Evolutionary conservation across 805 yeast genomes (phyloP), one percentile per base, ranked within the genome.

Genomic region (Metschnikowia similis): DNA sequence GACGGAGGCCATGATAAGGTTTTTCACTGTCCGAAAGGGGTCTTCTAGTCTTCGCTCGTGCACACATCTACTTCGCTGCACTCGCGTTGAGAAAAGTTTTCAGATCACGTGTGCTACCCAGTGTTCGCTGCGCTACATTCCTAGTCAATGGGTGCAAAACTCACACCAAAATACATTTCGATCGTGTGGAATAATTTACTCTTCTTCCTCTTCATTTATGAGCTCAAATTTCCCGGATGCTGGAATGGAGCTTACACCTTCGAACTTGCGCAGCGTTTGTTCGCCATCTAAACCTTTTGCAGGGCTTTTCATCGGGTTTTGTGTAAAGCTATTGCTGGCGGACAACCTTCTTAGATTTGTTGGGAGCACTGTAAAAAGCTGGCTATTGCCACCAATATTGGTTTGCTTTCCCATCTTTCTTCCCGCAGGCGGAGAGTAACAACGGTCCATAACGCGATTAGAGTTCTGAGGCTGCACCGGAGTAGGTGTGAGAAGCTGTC

Each of bases 1-100:
- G 49, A 72, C 77, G 37, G 77, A 70, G 48, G 72, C 65, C 76
- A 72, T 71, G 42, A 21, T 43, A 55, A 45, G 37, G n/a, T 32
- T 50, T 17, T 48, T 34, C 29, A 17, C 37, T 41, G 28, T 32
- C 17, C 32, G 43, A 32, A 29, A 26, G 40, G 31, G 40, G 6
- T 10, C 21, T 42, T 50, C 30, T 45, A 47, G 40, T 46, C 34
- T 44, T 48, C 21, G 42, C n/a, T 42, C 34, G 21, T 27, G 35
- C 29, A 46, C 36, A 31, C 47, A 27, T 21, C 3, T 16, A 14
- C 36, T 31, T 6, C 47, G 48, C 50, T 49, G 51, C 53, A 39
- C 44, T 38, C 48, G 38, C 50, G 49, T 42, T 51, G 58, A 55
- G 52, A 56, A 55, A 55, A 50, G 49, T 56, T 56, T 53, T 56